Evolutionary conservation across 2,329 filamentous ascomycete species (phyloP).

Genomic region (Stagonosporopsis rhizophila): DNA sequence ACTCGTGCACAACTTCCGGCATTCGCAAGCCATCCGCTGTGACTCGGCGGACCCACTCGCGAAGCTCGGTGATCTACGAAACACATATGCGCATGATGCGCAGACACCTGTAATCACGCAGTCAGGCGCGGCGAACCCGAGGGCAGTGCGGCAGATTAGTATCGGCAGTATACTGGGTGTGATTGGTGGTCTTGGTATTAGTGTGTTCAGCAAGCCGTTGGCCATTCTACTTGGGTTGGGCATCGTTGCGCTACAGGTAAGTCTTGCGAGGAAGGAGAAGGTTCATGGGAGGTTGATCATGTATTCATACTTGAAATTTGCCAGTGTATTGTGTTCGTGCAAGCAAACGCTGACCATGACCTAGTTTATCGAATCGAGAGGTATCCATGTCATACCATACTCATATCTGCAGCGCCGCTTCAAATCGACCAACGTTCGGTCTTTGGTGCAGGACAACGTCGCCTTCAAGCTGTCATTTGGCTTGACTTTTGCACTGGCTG

Average conservation of each 20-base stretch:
- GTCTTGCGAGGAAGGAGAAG: slow-evolving; percentile 18
- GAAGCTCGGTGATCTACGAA: slow-evolving; percentile 48
- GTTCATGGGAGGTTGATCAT: not conserved
- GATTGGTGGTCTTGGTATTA: slow-evolving; percentile 66
- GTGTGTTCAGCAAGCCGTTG: slow-evolving; percentile 73
- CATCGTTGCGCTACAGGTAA: slow-evolving; percentile 69
- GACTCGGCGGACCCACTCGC: slow-evolving; percentile 45
- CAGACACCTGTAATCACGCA: slow-evolving; percentile 48
- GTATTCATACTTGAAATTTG: not conserved
- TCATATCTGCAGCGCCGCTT: slow-evolving; percentile 59
- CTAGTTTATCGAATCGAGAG: slow-evolving; percentile 59
- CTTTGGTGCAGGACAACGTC: slow-evolving; percentile 63
- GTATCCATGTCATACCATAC: slow-evolving; percentile 60
- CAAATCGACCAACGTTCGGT: slow-evolving; percentile 58
- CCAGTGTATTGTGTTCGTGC: not conserved
- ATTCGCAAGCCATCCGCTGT: slow-evolving; percentile 45
- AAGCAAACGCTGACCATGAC: slow-evolving; percentile 24
- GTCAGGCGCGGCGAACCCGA: slow-evolving; percentile 51
- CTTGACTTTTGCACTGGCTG: slow-evolving; percentile 74
- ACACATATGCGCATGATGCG: slow-evolving; percentile 49
- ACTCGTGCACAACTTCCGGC: slow-evolving; percentile 36
- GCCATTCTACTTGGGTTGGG: slow-evolving; percentile 71
- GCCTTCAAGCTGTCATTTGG: slow-evolving; percentile 74
- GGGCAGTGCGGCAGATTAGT: slow-evolving; percentile 54
- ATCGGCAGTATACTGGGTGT: slow-evolving; percentile 55